These are phyloP conservation scores for Populus ilicifolia DNA, from an alignment of 345 rosid species.

Conservation along the genomic window DNA sequence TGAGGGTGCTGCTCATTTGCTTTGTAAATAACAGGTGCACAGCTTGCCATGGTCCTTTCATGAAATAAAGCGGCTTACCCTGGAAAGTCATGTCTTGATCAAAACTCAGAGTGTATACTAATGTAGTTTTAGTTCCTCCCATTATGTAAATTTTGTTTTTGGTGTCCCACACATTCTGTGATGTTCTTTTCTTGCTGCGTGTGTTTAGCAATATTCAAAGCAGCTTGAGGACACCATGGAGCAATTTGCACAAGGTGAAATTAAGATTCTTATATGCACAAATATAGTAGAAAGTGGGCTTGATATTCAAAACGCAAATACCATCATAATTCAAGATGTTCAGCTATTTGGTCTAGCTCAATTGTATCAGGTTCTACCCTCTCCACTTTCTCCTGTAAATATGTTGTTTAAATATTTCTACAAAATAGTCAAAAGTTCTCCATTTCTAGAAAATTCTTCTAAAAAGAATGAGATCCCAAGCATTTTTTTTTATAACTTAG, in stretches of 20 bases:
- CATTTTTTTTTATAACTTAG: background rate
- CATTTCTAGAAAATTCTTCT: background rate
- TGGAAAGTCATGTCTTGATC: background rate
- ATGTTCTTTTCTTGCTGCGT: conserved; percentile 22
- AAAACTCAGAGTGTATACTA: background rate
- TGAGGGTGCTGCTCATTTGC: background rate
- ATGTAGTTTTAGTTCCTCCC: background rate
- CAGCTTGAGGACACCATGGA: conserved; percentile 94
- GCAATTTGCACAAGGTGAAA: conserved; percentile 74
- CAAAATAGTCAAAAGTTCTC: background rate
- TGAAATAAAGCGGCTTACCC: background rate
- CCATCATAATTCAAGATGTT: conserved; percentile 92
- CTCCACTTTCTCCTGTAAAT: conserved; percentile 10
- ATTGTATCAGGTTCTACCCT: conserved; percentile 69
- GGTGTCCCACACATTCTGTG: background rate
- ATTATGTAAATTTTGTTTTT: background rate
- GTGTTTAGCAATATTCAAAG: conserved; percentile 73
- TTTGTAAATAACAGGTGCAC: background rate
- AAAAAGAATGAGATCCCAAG: background rate
- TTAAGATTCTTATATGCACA: conserved; percentile 79
- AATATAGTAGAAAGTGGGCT: conserved; percentile 97
- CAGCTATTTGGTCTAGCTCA: conserved; percentile 94
- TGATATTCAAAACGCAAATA: conserved; percentile 94
- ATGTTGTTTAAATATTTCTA: background rate
- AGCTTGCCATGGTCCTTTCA: background rate